Evolutionary conservation across 2,329 filamentous ascomycete genomes (phyloP), one percentile per base, ranked within the genome.

Genomic region (Nannizziopsis barbatae): DNA sequence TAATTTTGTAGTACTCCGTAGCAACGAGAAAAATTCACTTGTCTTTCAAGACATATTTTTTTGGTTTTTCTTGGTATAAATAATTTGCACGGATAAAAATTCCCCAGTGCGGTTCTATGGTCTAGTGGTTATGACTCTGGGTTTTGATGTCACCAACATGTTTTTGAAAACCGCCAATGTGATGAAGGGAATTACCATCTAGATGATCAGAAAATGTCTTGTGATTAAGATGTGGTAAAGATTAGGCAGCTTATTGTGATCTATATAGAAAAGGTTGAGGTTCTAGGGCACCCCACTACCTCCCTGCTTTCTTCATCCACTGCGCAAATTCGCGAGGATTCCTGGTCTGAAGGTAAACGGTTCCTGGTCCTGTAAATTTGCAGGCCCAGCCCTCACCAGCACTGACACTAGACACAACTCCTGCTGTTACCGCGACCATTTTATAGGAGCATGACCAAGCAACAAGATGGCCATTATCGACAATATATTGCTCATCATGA

Each of bases 391-490:
- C 92, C 67, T 98, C 92, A 0, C 77, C 84, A 0, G 86, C 82
- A 22, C 81, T 80, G 17, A 95, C 66, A 8, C 83, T 81, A n/a
- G 86, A 90, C n/a, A 98, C 83, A 54, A 98, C 81, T 33, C 92
- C 92, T 1, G 92, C 92, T 2, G 85, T 92, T 0, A 90, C 82
- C 3, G 93, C 84, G 69, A 95, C 88, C 53, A 98, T 80, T 3
- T 86, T 76, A 60, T 96, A 98, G 61, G 94, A 87, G 61, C 85
- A 89, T 63, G 95, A 95, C 92, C 92, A 98, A 0, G 92, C 90
- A 0, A 96, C 88, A 1, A 96, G 74, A 57, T 96, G 88, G 2
- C 87, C 87, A 58, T 95, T 95, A 60, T 95, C 87, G 49, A 95
- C 81, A 55, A 92, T 86, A 66, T 95, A 96, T 57, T 83, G 84